Evolutionary conservation across 495 filamentous ascomycete species (phyloP).

Genomic region (Aspergillus cristatus): DNA sequence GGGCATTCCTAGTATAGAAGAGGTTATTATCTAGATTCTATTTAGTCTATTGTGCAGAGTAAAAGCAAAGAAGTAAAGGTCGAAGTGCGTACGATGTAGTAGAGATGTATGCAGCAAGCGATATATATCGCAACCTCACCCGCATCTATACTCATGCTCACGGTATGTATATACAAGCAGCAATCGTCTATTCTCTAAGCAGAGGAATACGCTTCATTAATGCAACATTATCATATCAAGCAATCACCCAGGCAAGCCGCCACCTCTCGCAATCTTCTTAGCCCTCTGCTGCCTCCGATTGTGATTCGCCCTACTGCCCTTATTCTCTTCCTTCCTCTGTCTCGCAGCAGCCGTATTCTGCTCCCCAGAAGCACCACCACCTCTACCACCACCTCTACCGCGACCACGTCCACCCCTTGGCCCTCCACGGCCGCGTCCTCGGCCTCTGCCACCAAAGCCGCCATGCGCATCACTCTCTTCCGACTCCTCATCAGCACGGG

Average conservation of each 20-base stretch:
- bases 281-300: conserved; percentile 67
- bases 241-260: conserved; percentile 42
- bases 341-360: conserved; percentile 51
- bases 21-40: too few species aligned
- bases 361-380: conserved; percentile 49
- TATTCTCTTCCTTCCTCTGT: conserved; percentile 69
- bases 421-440: conserved; percentile 39
- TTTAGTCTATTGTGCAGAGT: too few species aligned
- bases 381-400: conserved; percentile 44
- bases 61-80: too few species aligned
- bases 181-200: too few species aligned
- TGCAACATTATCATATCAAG: conserved; percentile 5
- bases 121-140: too few species aligned
- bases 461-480: conserved; percentile 13
- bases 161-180: too few species aligned
- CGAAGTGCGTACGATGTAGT: too few species aligned
- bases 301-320: conserved; percentile 68
- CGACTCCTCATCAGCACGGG: conserved; percentile 26
- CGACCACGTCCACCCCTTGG: conserved; percentile 39
- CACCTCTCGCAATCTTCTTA: conserved; percentile 65
- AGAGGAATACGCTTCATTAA: too few species aligned
- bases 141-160: too few species aligned
- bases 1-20: too few species aligned
- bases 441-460: conserved; percentile 41
- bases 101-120: too few species aligned